These are phyloP conservation scores for Noccaea caerulescens DNA, from an alignment of 345 rosid species.

Conservation along the genomic window DNA sequence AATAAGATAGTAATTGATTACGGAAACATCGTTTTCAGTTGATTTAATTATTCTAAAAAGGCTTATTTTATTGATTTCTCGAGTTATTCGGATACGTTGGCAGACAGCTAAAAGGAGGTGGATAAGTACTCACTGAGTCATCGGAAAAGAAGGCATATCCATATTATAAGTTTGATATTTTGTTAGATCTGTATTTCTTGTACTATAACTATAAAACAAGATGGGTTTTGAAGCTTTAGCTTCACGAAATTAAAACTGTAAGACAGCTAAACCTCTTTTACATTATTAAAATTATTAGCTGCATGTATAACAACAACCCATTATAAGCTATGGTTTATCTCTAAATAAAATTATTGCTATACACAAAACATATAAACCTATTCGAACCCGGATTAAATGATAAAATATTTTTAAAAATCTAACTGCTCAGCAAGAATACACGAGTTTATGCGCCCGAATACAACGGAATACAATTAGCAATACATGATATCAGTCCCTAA, in stretches of 20 bases:
- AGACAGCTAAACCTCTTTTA: constrained; percentile 27
- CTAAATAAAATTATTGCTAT: constrained; percentile 1
- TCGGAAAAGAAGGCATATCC: constrained; percentile 24
- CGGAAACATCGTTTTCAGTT: constrained; percentile 33
- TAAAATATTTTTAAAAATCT: background rate
- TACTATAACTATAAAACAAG: constrained; percentile 4
- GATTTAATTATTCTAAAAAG: constrained; percentile 10
- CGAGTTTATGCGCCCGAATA: too few species aligned
- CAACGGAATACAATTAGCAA: too few species aligned
- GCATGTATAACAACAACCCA: constrained; percentile 15
- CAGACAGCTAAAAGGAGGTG: constrained; percentile 48
- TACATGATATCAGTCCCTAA: too few species aligned
- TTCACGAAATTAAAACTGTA: constrained; percentile 25
- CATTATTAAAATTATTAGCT: background rate
- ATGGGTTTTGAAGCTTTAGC: constrained; percentile 9
- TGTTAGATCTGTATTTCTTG: constrained; percentile 20
- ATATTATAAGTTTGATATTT: constrained; percentile 25
- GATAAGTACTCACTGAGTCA: constrained; percentile 40
- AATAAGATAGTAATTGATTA: background rate
- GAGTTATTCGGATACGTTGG: constrained; percentile 44
- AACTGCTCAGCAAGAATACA: too few species aligned
- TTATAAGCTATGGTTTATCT: constrained; percentile 9
- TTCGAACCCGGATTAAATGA: background rate
- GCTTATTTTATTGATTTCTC: constrained; percentile 22
- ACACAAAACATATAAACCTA: constrained; percentile 19